These are phyloP conservation scores for Scheffersomyces quercinus DNA, from an alignment of 1,139 yeast genomes.

Conservation along the genomic window DNA sequence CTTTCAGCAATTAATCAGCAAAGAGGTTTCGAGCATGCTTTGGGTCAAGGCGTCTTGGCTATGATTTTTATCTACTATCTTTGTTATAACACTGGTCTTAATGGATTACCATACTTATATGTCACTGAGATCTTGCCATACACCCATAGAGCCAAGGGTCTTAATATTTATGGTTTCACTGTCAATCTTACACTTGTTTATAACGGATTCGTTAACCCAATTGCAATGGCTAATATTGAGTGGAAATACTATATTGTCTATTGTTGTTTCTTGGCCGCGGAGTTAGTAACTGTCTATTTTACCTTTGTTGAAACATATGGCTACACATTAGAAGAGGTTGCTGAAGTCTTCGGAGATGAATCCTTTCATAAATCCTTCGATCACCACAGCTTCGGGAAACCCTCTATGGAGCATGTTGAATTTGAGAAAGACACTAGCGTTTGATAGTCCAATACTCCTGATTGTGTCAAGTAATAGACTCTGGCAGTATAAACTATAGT, in stretches of 20 bases:
- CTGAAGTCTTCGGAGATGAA: constrained; percentile 43
- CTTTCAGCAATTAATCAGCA: constrained; percentile 39
- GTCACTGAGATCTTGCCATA: constrained; percentile 47
- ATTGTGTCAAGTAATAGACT: too few relatives aligned
- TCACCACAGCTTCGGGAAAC: too few relatives aligned
- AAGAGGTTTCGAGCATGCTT: constrained; percentile 34
- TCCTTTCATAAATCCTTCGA: too few relatives aligned
- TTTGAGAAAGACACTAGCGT: too few relatives aligned
- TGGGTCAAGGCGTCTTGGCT: constrained; percentile 47
- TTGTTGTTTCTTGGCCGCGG: constrained; percentile 36
- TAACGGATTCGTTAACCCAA: constrained; percentile 56
- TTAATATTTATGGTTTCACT: constrained; percentile 24
- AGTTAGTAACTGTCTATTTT: constrained; percentile 33
- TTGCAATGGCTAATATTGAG: constrained; percentile 58
- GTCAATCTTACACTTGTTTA: constrained; percentile 29
- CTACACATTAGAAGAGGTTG: constrained; percentile 51
- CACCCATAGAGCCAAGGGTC: constrained; percentile 46
- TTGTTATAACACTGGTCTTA: constrained; percentile 39
- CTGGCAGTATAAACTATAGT: too few relatives aligned
- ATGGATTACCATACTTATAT: constrained; percentile 41
- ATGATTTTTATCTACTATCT: constrained; percentile 45
- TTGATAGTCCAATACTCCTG: too few relatives aligned
- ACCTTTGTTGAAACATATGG: constrained; percentile 52
- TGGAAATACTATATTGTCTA: constrained; percentile 63
- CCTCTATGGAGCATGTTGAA: too few relatives aligned